Conservation (phyloP, 2,329 filamentous ascomycete species). For the Chalaropsis thielavioides region DNA sequence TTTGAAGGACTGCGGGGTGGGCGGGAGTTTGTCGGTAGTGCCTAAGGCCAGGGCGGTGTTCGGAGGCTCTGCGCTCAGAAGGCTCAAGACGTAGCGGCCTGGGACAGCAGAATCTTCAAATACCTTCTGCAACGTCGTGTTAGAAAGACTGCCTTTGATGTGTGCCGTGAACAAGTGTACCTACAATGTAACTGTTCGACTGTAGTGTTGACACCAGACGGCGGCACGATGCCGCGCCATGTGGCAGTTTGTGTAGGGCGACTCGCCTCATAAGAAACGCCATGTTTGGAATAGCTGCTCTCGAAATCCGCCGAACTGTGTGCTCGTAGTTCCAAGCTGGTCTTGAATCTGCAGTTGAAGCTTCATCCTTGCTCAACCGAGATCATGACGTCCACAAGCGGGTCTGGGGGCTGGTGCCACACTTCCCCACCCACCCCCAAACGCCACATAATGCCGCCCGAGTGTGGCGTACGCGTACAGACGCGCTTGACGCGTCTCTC, state of each 20-base stretch:
- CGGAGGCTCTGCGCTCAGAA: constrained; percentile 44
- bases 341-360: not conserved
- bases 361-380: constrained; percentile 8
- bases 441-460: not conserved
- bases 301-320: not conserved
- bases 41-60: constrained; percentile 42
- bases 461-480: constrained; percentile 5
- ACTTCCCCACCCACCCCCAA: too few relatives aligned
- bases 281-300: not conserved
- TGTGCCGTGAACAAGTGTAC: constrained; percentile 20
- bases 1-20: constrained; percentile 44
- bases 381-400: not conserved
- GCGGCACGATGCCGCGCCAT: not conserved
- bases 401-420: not conserved
- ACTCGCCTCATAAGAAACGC: not conserved
- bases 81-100: constrained; percentile 40
- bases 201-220: constrained; percentile 32
- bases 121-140: constrained; percentile 36
- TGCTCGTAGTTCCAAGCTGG: not conserved
- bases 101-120: constrained; percentile 35
- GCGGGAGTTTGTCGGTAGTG: constrained; percentile 42
- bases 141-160: not conserved
- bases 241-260: not conserved
- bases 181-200: constrained; percentile 41
- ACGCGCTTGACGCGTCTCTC: constrained; percentile 12